Conservation (phyloP, 805 yeast genomes). For the Zygosaccharomyces gambellarensis region DNA sequence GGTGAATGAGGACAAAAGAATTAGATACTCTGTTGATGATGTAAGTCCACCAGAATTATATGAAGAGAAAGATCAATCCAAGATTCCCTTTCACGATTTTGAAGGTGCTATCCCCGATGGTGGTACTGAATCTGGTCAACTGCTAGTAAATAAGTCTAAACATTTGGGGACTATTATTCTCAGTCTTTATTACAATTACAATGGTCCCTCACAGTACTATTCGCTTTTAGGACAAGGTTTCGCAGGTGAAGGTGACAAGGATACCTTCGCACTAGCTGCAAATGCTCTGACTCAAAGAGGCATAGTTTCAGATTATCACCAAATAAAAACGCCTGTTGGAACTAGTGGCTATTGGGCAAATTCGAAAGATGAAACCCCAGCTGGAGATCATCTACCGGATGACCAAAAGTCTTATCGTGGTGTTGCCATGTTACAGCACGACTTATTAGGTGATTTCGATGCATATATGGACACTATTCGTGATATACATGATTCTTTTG, state of each 20-base stretch:
- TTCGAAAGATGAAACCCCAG: slow-evolving; percentile 11
- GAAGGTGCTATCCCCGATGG: slow-evolving; percentile 66
- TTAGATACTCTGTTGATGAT: slow-evolving; percentile 36
- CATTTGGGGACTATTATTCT: slow-evolving; percentile 57
- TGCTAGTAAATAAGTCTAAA: slow-evolving; percentile 54
- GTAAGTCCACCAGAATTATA: slow-evolving; percentile 31
- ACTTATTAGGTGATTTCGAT: slow-evolving; percentile 57
- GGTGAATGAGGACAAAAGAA: slow-evolving; percentile 38
- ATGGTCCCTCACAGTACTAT: slow-evolving; percentile 65
- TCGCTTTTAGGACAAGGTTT: slow-evolving; percentile 68
- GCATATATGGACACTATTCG: slow-evolving; percentile 16
- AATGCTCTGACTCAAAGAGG: slow-evolving; percentile 38
- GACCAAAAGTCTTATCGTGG: slow-evolving; percentile 43
- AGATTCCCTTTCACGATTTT: slow-evolving; percentile 51
- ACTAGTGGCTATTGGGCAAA: slow-evolving; percentile 37
- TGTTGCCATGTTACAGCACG: slow-evolving; percentile 71
- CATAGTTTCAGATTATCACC: slow-evolving; percentile 37
- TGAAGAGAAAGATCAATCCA: slow-evolving; percentile 22
- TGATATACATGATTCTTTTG: background rate
- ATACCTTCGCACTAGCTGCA: slow-evolving; percentile 66
- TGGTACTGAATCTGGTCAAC: slow-evolving; percentile 67
- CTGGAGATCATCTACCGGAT: slow-evolving; percentile 25
- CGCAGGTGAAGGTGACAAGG: slow-evolving; percentile 79
- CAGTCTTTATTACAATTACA: slow-evolving; percentile 59
- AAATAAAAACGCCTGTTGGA: slow-evolving; percentile 38